Conservation (phyloP, 495 filamentous ascomycete genomes). For the Lepidopterella palustris region DNA sequence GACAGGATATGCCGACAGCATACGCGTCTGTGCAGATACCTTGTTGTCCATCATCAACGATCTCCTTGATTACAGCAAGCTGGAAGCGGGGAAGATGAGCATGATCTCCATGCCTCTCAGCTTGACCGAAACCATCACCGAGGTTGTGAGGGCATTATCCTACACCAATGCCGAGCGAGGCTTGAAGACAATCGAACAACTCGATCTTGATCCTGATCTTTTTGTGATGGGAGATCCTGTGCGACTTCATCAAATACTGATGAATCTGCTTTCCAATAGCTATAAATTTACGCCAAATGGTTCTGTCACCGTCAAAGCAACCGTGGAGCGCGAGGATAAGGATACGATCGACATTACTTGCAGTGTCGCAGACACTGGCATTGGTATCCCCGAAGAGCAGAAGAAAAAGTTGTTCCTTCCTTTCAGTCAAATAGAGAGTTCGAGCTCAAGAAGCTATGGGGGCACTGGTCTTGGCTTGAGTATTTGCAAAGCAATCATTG, state of each 20-base stretch:
- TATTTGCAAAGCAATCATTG: conserved; percentile 92
- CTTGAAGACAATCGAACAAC: conserved; percentile 64
- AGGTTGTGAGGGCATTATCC: conserved; percentile 77
- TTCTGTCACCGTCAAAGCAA: conserved; percentile 71
- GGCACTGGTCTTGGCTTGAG: conserved; percentile 85
- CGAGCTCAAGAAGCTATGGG: conserved; percentile 80
- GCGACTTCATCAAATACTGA: conserved; percentile 84
- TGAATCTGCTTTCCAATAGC: conserved; percentile 87
- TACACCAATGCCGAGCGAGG: conserved; percentile 78
- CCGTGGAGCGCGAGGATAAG: conserved; percentile 60
- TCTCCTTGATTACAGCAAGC: conserved; percentile 86
- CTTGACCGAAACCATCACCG: conserved; percentile 75
- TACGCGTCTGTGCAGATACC: conserved; percentile 82
- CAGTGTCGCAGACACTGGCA: conserved; percentile 84
- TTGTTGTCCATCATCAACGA: conserved; percentile 93
- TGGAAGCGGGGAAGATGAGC: conserved; percentile 94
- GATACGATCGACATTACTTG: conserved; percentile 68
- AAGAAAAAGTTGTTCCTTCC: conserved; percentile 79
- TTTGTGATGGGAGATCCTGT: conserved; percentile 89
- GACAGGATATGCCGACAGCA: conserved; percentile 85
- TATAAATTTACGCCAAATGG: conserved; percentile 90
- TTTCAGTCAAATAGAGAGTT: conserved; percentile 84
- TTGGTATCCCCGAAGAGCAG: conserved; percentile 78
- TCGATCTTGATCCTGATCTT: conserved; percentile 61
- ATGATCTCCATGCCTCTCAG: conserved; percentile 81